Evolutionary conservation across 768 basidiomycete species (phyloP).

Genomic region (Rossbeevera mucosa): DNA sequence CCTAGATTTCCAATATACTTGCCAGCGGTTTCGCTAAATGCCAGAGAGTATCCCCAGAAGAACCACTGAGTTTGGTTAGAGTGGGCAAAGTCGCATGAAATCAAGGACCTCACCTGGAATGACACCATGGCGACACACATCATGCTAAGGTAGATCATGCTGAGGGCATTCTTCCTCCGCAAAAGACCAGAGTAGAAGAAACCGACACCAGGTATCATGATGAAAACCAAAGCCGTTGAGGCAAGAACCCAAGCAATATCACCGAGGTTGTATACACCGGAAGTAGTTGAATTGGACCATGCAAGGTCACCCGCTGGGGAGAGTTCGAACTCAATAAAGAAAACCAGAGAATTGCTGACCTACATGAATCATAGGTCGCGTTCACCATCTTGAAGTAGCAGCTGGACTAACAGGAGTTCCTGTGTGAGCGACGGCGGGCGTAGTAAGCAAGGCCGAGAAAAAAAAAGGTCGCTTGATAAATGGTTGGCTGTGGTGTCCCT

Average conservation of each 20-base stretch:
- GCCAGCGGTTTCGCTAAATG: constrained; percentile 75
- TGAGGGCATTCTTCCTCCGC: constrained; percentile 88
- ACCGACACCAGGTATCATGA: constrained; percentile 84
- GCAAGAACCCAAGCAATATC: constrained; percentile 68
- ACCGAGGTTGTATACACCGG: constrained; percentile 51
- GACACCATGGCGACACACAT: constrained; percentile 73
- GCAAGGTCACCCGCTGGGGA: constrained; percentile 37
- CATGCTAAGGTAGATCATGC: constrained; percentile 82
- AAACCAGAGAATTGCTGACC: constrained; percentile 3
- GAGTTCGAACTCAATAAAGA: background rate
- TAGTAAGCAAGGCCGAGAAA: background rate
- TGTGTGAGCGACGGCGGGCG: background rate
- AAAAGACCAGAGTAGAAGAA: constrained; percentile 91
- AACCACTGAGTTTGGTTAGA: constrained; percentile 61
- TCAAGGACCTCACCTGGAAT: constrained; percentile 72
- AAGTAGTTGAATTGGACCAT: constrained; percentile 19
- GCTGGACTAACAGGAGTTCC: background rate
- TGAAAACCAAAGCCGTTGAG: constrained; percentile 76
- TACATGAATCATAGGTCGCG: constrained; percentile 40
- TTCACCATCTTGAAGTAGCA: constrained; percentile 36
- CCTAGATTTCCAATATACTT: constrained; percentile 84
- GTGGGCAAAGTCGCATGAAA: constrained; percentile 4
- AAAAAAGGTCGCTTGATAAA: constrained; percentile 17
- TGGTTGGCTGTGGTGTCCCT: constrained; percentile 15
- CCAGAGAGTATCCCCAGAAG: constrained; percentile 94